These are phyloP conservation scores for Massariosphaeria phaeospora DNA, from an alignment of 495 filamentous ascomycete species.

Conservation along the genomic window DNA sequence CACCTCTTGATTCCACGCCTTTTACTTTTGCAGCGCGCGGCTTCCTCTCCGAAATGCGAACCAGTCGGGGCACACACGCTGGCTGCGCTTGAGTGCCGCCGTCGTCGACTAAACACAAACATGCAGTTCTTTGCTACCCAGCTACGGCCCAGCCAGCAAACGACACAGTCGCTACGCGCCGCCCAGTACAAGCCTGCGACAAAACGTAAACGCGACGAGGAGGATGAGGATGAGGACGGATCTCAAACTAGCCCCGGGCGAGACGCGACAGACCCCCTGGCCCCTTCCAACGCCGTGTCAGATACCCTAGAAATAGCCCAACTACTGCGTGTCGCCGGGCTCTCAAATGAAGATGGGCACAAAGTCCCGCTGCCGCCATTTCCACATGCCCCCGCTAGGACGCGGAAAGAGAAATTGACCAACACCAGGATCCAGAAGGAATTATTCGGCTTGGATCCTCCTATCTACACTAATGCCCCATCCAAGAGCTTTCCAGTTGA, in stretches of 20 bases:
- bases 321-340: slow-evolving; percentile 29
- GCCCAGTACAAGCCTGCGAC: slow-evolving; percentile 22
- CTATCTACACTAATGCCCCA: slow-evolving; percentile 24
- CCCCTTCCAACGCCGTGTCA: slow-evolving; percentile 24
- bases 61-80: too few relatives aligned
- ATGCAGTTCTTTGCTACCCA: slow-evolving; percentile 32
- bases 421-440: slow-evolving; percentile 12
- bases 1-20: too few relatives aligned
- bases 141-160: slow-evolving; percentile 20
- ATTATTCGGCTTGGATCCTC: slow-evolving; percentile 31
- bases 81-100: too few relatives aligned
- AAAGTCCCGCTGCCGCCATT: slow-evolving; percentile 38
- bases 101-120: too few relatives aligned
- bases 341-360: slow-evolving; percentile 16
- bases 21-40: too few relatives aligned
- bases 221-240: slow-evolving; percentile 23
- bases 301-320: slow-evolving; percentile 13
- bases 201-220: slow-evolving; percentile 32
- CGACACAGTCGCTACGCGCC: slow-evolving; percentile 24
- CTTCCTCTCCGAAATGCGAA: too few relatives aligned
- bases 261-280: background rate
- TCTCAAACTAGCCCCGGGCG: slow-evolving; percentile 2
- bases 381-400: slow-evolving; percentile 33
- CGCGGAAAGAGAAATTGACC: slow-evolving; percentile 9
- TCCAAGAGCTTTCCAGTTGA: slow-evolving; percentile 12